Base-by-base conservation (phyloP, 1,139 yeast genomes). In the Blastobotrys raffinosifermentans region DNA sequence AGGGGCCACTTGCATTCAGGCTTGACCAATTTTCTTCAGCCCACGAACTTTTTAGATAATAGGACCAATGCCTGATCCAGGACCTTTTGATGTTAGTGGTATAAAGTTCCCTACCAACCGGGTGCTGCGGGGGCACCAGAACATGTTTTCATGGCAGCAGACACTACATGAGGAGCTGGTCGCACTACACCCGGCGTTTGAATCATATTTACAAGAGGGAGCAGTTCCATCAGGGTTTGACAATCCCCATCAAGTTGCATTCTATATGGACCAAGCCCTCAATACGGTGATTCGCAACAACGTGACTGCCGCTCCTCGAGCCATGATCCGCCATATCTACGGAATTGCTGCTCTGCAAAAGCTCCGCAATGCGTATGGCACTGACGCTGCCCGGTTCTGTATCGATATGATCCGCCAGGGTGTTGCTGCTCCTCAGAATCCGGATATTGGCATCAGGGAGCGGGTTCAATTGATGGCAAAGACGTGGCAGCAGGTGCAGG, bases 91-190 rank as follows among this genome's bases (percentile, higher is more conserved):
- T n/a, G 27, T 25, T 8, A 8, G 14, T 8, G 7, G 14, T 5
- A 13, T 25, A 6, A 25, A 14, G 15, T 38, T 38, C 22, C 32
- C 22, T 8, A 27, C 18, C 10, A 38, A 34, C 18, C 38, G 31
- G 30, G 29, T 38, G 10, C 33, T 38, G 2, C 31, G 35, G 4
- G 41, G 41, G 19, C 38, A 37, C 19, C 22, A 29, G 7, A 38
- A 38, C 27, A 34, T 38, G 38, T 37, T 31, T 31, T 22, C 19
- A n/a, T 38, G 41, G 41, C 38, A 38, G 17, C 22, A 22, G 7
- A 35, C 38, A 19, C 18, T 38, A 19, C 26, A n/a, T n/a, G 23
- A 31, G 9, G 41, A 38, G 19, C 19, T 38, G 31, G 29, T 29
- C 26, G 34, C 31, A 22, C 26, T 38, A 19, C 38, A 38, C 29